Evolutionary conservation across 169 alveolate species (phyloP), one percentile per base, ranked within the genome.

Genomic region (Cystoisospora suis): DNA sequence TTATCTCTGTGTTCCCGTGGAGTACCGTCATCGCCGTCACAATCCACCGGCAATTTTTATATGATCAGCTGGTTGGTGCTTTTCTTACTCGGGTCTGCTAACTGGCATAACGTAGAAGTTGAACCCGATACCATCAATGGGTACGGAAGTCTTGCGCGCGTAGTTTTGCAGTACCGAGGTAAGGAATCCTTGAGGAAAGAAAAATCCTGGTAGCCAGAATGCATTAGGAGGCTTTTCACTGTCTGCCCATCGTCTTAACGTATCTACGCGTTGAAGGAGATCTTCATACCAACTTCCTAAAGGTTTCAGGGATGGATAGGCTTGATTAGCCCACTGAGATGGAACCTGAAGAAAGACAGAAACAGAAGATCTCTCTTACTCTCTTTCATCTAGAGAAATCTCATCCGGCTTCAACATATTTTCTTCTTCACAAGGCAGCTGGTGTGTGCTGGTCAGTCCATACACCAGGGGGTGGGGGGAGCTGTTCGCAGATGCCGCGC

Each of bases 241-340:
- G 17, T 44, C 89, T 42, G 96, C 90, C 98, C 98, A 98, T 27
- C 93, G 94, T 75, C 95, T 93, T 69, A 97, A 94, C 94, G 96
- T 95, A 88, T 94, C 95, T 61, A 96, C 91, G 75, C 98, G 95
- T 40, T 90, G 92, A 45, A 94, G 72, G 85, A 97, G 94, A 91
- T 98, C 98, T 58, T 90, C 91, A 15, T 95, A 94, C 93, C 97
- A 97, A 72, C 96, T 89, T n/a, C 95, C 95, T 40, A 97, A 94
- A 0, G 98, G 98, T 94, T 96, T 97, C 93, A 96, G 92, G 29
- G 98, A 94, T 0, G 98, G 98, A 90, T 98, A 98, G 56, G 98
- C 98, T 38, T 95, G 95, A 58, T 95, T 98, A 20, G 94, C 88
- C 53, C 96, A 94, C 97, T 96, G 95, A 7, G 95, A 95, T 1